phyloP scores from a whole-genome alignment of 345 rosid species.

The Luvunga scandens region DNA sequence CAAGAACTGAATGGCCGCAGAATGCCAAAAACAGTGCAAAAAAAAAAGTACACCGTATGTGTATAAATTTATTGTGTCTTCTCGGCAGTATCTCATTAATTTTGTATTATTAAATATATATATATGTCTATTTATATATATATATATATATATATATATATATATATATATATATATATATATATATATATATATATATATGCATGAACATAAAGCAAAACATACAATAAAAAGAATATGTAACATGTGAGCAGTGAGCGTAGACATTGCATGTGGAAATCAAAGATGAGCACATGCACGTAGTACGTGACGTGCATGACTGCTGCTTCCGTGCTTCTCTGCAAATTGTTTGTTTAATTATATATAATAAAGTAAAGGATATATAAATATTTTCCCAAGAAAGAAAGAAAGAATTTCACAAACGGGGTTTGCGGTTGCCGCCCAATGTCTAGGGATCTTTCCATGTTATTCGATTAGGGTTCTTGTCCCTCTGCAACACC shows the following conservation, averaged over 20 bases:
- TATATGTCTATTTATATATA: no score
- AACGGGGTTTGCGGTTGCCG: neutral
- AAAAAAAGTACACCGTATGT: slow-evolving; percentile 1
- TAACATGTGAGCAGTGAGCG: neutral
- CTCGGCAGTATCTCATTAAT: neutral
- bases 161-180: no score
- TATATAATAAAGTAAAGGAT: neutral
- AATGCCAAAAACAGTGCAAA: neutral
- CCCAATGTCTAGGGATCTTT: slow-evolving; percentile 40
- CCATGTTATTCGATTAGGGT: slow-evolving; percentile 30
- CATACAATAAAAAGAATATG: neutral
- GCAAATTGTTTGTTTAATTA: neutral
- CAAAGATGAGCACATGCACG: slow-evolving; percentile 13
- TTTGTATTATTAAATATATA: no score
- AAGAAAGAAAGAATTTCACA: neutral
- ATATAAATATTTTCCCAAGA: slow-evolving; percentile 14
- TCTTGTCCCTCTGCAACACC: slow-evolving; percentile 16
- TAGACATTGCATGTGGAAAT: slow-evolving; percentile 14
- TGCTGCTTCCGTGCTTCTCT: neutral
- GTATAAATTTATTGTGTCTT: neutral
- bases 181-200: no score
- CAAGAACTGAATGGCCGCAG: neutral
- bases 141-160: no score
- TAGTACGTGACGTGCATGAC: slow-evolving; percentile 37
- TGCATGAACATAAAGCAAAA: neutral